Percentiles rank a stretch among this genome's conserved stretches.
These are phyloP conservation scores for Osmanthus fragrans DNA, from an alignment of 257 asterid genomes.

Conservation along the genomic window DNA sequence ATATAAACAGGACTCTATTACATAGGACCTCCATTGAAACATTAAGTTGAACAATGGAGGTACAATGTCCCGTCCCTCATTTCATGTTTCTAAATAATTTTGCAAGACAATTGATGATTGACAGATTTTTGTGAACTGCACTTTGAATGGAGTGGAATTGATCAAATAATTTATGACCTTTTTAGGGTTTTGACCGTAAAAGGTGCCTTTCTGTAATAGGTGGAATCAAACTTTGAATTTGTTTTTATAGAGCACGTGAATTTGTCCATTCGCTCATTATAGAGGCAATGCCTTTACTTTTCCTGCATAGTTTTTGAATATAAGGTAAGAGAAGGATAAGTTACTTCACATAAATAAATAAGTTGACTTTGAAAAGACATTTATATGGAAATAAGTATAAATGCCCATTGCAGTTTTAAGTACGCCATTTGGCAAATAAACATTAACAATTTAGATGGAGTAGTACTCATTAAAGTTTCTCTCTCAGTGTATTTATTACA, in stretches of 20 bases:
- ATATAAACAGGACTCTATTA: too few relatives aligned
- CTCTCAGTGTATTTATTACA: neutral
- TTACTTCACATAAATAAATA: neutral
- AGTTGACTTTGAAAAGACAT: constrained; percentile 27
- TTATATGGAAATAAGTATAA: constrained; percentile 35
- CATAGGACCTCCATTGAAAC: too few relatives aligned
- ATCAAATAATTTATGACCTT: neutral
- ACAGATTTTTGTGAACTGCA: neutral
- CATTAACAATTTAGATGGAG: neutral
- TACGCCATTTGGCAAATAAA: constrained; percentile 16
- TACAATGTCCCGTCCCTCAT: neutral
- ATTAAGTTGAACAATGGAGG: neutral
- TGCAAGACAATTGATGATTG: neutral
- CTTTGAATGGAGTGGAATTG: neutral
- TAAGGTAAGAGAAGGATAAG: neutral
- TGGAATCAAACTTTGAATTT: constrained; percentile 19
- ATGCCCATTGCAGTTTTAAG: constrained; percentile 34
- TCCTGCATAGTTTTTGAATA: neutral
- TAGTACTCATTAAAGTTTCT: constrained; percentile 11
- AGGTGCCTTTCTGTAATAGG: constrained; percentile 46
- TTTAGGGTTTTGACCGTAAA: constrained; percentile 22
- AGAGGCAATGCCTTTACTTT: neutral
- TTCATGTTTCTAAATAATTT: neutral
- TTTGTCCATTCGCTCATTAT: too few relatives aligned
- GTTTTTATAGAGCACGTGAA: constrained; percentile 11